These are phyloP conservation scores for Aphanocladium album DNA, from an alignment of 2,329 filamentous ascomycete species.

Conservation along the genomic window DNA sequence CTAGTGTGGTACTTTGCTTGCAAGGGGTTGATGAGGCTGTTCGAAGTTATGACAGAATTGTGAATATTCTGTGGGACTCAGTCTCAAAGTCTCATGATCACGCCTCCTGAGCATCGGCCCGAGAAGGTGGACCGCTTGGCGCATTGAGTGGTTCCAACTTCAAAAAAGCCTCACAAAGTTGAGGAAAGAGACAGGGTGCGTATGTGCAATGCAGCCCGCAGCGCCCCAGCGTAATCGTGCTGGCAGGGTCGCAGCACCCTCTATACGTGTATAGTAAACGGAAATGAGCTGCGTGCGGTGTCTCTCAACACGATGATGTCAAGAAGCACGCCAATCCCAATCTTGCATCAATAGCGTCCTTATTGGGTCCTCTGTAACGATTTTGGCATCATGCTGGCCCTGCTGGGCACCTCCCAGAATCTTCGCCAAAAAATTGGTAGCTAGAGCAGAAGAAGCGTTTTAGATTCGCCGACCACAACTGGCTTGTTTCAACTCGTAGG, in stretches of 20 bases:
- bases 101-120: too few relatives aligned
- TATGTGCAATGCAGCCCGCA: neutral
- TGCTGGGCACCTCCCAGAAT: neutral
- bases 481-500: neutral
- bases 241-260: neutral
- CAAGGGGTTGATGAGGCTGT: too few relatives aligned
- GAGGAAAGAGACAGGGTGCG: neutral
- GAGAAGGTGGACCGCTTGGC: slow-evolving; percentile 9
- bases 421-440: neutral
- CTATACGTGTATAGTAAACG: neutral
- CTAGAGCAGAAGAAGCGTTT: neutral
- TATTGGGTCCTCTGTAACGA: neutral
- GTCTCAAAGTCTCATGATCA: too few relatives aligned
- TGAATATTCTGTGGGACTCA: too few relatives aligned
- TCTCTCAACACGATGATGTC: neutral
- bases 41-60: too few relatives aligned
- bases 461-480: too few relatives aligned
- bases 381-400: neutral
- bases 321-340: neutral
- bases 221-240: neutral
- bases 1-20: too few relatives aligned
- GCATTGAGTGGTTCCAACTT: slow-evolving; percentile 6
- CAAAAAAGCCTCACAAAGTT: slow-evolving; percentile 6
- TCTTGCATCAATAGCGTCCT: neutral
- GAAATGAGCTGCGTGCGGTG: neutral